Conservation (phyloP, 176 grass and related monocot genomes). For the Rhipidocladum racemiflorum region DNA sequence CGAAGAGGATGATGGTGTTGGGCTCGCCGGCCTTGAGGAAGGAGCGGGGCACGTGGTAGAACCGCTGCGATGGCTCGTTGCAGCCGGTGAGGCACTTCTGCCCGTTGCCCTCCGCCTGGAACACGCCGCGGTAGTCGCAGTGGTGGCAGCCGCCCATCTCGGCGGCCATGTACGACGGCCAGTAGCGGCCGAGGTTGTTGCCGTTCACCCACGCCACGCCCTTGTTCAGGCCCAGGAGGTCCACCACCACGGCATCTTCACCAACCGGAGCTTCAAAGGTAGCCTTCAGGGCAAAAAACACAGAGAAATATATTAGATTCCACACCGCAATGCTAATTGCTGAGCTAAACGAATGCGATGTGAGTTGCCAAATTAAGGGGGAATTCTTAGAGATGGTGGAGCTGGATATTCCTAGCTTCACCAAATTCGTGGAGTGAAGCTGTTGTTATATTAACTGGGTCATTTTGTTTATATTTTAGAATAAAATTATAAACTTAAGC, state of each 20-base stretch:
- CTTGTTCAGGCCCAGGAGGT: conserved; percentile 63
- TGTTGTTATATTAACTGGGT: no score
- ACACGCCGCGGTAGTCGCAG: conserved; percentile 63
- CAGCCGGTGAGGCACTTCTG: conserved; percentile 56
- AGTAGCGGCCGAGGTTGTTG: conserved; percentile 80
- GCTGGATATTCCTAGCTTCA: no score
- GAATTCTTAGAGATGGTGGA: no score
- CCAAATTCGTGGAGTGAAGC: no score
- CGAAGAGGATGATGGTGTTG: conserved; percentile 73
- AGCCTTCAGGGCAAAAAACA: not conserved
- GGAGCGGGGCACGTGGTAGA: conserved; percentile 65
- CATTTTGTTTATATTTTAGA: no score
- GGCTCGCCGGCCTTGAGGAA: conserved; percentile 51
- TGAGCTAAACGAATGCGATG: not conserved
- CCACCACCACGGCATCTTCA: conserved; percentile 47
- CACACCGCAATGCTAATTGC: not conserved
- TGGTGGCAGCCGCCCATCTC: conserved; percentile 33
- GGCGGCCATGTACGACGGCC: conserved; percentile 45
- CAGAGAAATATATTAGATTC: not conserved
- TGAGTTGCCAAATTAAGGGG: no score
- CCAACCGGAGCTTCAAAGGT: conserved; percentile 54
- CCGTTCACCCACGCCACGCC: conserved; percentile 81
- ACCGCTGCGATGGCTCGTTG: conserved; percentile 55
- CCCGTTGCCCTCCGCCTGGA: conserved; percentile 32
- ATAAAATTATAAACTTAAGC: no score